Percentiles rank a stretch among this genome's conserved stretches.
These are phyloP conservation scores for Eragrostis nindensis DNA, from an alignment of 176 grass and related monocot species.

Conservation along the genomic window DNA sequence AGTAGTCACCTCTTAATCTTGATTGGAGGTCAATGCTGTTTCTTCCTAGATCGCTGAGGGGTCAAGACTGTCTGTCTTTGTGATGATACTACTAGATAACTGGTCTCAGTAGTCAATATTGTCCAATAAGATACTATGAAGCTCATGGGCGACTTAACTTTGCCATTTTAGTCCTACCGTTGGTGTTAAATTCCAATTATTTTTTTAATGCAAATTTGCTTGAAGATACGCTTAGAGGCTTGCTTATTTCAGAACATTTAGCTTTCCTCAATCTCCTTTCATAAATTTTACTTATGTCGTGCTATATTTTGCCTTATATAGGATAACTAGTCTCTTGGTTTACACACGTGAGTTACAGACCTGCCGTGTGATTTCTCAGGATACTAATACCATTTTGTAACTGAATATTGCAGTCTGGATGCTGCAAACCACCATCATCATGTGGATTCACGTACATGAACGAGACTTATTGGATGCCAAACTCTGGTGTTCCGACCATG, in stretches of 20 bases:
- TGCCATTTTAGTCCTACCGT: not conserved
- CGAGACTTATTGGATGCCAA: conserved; percentile 58
- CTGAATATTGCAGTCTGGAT: conserved; percentile 70
- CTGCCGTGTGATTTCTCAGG: not conserved
- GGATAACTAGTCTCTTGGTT: not conserved
- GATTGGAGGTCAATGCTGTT: not conserved
- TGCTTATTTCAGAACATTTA: conserved; percentile 3
- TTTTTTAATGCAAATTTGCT: conserved; percentile 24
- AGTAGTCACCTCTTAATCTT: conserved; percentile 13
- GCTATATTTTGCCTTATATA: not conserved
- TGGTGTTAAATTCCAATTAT: conserved; percentile 5
- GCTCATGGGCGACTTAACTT: not conserved
- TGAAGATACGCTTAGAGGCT: not conserved
- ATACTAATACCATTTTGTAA: conserved; percentile 36
- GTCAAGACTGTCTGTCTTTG: conserved; percentile 5
- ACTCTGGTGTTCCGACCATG: not conserved
- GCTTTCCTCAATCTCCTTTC: not conserved
- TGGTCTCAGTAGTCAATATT: not conserved
- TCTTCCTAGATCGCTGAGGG: not conserved
- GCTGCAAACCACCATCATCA: conserved; percentile 89
- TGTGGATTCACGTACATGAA: conserved; percentile 69
- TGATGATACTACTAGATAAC: not conserved
- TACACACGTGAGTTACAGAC: not conserved
- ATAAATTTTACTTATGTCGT: not conserved
- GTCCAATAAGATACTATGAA: not conserved